Conservation (phyloP, 2,329 filamentous ascomycete species). For the Fusarium anthophilum region DNA sequence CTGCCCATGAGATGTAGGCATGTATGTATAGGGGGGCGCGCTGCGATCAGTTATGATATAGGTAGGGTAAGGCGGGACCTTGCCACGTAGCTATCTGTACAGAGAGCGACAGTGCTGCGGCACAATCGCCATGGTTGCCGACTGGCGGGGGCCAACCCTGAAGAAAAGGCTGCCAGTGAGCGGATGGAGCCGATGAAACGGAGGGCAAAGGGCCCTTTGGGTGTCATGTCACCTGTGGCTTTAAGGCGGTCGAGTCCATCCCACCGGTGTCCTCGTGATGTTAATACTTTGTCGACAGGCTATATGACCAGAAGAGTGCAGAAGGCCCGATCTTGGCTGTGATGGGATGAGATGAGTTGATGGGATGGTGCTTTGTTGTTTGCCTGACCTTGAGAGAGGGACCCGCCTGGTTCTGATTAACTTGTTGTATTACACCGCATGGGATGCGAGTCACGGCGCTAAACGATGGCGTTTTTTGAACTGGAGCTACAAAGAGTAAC, state of each 20-base stretch:
- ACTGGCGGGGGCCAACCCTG: slow-evolving; percentile 25
- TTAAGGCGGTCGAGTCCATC: slow-evolving; percentile 9
- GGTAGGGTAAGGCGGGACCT: slow-evolving; percentile 23
- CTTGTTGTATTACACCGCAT: slow-evolving; percentile 23
- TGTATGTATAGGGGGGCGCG: slow-evolving; percentile 3
- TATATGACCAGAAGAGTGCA: slow-evolving; percentile 12
- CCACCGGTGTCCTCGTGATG: slow-evolving; percentile 15
- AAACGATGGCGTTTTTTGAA: slow-evolving; percentile 11
- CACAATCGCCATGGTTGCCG: slow-evolving; percentile 25
- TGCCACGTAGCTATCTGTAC: slow-evolving; percentile 32
- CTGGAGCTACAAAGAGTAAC: slow-evolving; percentile 3
- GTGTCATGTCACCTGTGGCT: slow-evolving; percentile 18
- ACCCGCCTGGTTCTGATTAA: slow-evolving; percentile 17
- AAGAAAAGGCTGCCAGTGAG: slow-evolving; percentile 1
- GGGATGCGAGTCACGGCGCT: slow-evolving; percentile 34
- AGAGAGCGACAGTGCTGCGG: background rate
- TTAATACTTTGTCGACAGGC: slow-evolving; percentile 19
- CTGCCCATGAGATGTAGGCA: slow-evolving; percentile 16
- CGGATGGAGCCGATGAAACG: slow-evolving; percentile 34
- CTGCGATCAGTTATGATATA: slow-evolving; percentile 30
- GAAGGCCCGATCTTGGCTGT: slow-evolving; percentile 27
- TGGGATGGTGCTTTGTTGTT: background rate
- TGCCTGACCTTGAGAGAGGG: slow-evolving; percentile 4
- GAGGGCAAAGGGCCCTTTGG: slow-evolving; percentile 1
- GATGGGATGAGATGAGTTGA: background rate